Percentiles rank a stretch among this genome's conserved stretches.
phyloP scores from a whole-genome alignment of 2,329 filamentous ascomycete species.

The Claviceps pusilla region DNA sequence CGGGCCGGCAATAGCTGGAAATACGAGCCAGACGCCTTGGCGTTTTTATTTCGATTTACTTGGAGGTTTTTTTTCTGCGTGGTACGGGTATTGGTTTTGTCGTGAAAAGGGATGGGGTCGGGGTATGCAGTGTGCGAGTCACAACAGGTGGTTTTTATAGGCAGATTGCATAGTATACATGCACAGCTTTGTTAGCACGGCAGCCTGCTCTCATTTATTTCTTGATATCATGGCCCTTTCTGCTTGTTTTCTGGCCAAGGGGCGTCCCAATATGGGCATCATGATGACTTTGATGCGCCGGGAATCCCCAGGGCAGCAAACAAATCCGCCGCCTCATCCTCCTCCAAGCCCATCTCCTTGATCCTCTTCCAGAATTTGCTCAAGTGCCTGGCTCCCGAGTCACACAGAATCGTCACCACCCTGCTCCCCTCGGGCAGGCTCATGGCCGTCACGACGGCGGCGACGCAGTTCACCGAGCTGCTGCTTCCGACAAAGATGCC shows the following conservation, averaged over 20 bases:
- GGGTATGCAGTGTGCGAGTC: background rate
- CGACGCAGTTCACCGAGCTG: slow-evolving; percentile 90
- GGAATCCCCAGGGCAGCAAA: slow-evolving; percentile 35
- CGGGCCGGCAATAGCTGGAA: background rate
- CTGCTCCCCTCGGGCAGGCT: slow-evolving; percentile 44
- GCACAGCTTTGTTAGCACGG: too few species aligned
- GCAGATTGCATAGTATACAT: background rate
- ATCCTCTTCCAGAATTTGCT: slow-evolving; percentile 75
- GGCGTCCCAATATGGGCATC: background rate
- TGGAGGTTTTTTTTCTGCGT: background rate
- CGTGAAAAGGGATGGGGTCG: background rate
- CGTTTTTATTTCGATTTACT: background rate
- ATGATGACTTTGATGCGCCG: background rate
- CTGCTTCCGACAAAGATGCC: slow-evolving; percentile 90
- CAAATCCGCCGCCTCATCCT: slow-evolving; percentile 33
- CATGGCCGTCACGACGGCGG: slow-evolving; percentile 54
- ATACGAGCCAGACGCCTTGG: background rate
- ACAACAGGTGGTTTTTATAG: background rate
- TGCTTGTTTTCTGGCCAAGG: too few species aligned
- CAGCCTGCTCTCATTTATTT: too few species aligned
- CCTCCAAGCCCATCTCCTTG: slow-evolving; percentile 52
- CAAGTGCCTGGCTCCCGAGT: slow-evolving; percentile 66
- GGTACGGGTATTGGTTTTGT: background rate
- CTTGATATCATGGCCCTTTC: too few species aligned
- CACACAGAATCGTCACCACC: slow-evolving; percentile 74